Evolutionary conservation across 345 rosid genomes (phyloP), one percentile per base, ranked within the genome.

Genomic region (Melastoma malabathricum): DNA sequence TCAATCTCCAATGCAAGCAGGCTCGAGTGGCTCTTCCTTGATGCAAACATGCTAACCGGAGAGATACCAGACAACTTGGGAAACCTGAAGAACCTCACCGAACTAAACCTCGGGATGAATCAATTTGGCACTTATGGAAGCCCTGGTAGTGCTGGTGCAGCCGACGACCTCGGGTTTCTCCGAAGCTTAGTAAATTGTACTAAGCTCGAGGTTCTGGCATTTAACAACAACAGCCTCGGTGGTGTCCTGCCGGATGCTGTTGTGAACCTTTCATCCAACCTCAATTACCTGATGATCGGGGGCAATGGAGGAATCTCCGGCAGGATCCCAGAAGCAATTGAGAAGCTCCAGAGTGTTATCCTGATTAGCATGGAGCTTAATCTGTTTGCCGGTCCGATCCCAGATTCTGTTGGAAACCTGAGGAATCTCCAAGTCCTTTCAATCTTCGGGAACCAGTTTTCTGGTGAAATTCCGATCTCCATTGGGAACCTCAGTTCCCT

Each of bases 401-500:
- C 72, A 0, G 5, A 17, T 15, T 54, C 64, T 7, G 18, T 68
- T 18, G 64, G 68, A 23, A 7, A 54, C 43, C 45, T 68, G 41
- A 29, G 47, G 16, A 55, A 59, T 9, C 57, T 63, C 15, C 68
- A 62, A 43, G 57, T 39, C 15, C 39, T 68, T 39, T 63, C 73
- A 8, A 55, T 64, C 16, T 64, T 55, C 27, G 68, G 55, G 47
- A 69, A 69, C 54, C 49, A 15, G 43, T 54, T 69, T 27, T 77
- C 75, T 0, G 77, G 82, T 38, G 72, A 74, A 44, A 53, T 77
- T 52, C 77, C 72, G n/a, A 46, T 50, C 15, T 66, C 75, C 9
- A 55, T 77, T 43, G 77, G 70, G 48, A 77, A 66, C 55, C 55
- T 71, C 45, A 56, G 72, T 59, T 65, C 27, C 17, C 19, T 74